phyloP scores from a whole-genome alignment of 2,329 filamentous ascomycete genomes.

The Penicillium corylophilum region DNA sequence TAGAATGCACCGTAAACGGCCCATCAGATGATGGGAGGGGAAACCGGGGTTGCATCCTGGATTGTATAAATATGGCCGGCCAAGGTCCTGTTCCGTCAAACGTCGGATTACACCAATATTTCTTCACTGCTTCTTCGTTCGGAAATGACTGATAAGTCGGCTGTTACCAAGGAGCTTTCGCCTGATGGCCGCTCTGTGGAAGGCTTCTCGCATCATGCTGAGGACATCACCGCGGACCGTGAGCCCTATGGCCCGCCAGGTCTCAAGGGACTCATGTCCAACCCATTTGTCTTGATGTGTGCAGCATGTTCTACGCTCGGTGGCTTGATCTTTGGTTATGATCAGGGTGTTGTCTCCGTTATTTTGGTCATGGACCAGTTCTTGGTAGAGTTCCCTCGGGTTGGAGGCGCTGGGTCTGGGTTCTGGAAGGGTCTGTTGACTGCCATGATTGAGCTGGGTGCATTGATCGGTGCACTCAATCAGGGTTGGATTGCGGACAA shows the following conservation, averaged over 20 bases:
- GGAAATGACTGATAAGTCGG: conserved; percentile 22
- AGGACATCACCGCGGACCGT: conserved; percentile 29
- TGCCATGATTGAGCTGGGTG: conserved; percentile 57
- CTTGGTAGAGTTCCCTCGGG: conserved; percentile 45
- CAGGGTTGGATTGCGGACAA: conserved; percentile 54
- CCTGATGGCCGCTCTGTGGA: conserved; percentile 19
- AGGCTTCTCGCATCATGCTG: conserved; percentile 36
- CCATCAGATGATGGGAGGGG: neutral
- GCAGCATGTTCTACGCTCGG: conserved; percentile 53
- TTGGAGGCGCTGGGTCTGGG: conserved; percentile 40
- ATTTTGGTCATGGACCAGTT: conserved; percentile 56
- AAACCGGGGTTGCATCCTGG: neutral
- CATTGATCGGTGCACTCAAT: conserved; percentile 47
- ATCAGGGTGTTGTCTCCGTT: conserved; percentile 46
- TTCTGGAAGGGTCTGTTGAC: conserved; percentile 51
- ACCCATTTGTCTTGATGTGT: conserved; percentile 52
- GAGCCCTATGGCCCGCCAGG: conserved; percentile 40
- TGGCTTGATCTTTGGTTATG: conserved; percentile 53
- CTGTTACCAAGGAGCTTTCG: conserved; percentile 17
- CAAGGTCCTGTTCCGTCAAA: neutral
- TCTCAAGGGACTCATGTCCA: conserved; percentile 49
- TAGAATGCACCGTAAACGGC: neutral
- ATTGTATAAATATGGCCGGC: conserved; percentile 7
- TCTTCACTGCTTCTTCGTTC: neutral
- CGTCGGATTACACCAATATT: neutral